Conservation (phyloP, 257 asterid genomes). For the Nicotiana benthamiana region DNA sequence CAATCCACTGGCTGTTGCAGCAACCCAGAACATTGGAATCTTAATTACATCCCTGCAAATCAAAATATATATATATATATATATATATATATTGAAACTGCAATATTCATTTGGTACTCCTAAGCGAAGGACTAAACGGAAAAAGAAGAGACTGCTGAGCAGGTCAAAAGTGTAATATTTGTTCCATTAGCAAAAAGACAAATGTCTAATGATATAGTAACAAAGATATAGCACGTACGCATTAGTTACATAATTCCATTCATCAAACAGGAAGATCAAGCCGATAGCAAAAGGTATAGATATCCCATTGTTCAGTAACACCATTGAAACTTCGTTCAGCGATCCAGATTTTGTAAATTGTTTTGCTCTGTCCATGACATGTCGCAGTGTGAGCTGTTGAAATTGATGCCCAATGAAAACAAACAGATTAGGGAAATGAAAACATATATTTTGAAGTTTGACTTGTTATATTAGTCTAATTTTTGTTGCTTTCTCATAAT, state of each 20-base stretch:
- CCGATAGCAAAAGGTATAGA: constrained; percentile 41
- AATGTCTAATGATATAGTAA: not conserved
- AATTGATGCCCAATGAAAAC: not conserved
- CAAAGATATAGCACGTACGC: constrained; percentile 18
- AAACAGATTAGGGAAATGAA: not conserved
- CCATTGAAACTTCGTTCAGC: constrained; percentile 47
- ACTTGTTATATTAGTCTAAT: not conserved
- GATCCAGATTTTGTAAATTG: constrained; percentile 41
- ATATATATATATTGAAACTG: not conserved
- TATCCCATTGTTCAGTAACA: constrained; percentile 35
- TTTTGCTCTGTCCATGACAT: constrained; percentile 48
- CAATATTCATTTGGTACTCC: not conserved
- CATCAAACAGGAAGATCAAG: constrained; percentile 34
- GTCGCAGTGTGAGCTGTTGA: constrained; percentile 39
- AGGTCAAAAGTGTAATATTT: not conserved
- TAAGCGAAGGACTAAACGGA: not conserved
- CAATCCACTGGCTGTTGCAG: constrained; percentile 44
- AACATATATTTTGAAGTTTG: not conserved
- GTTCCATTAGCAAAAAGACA: not conserved
- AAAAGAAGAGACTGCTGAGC: not conserved
- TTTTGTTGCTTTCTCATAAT: not conserved
- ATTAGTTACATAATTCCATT: constrained; percentile 33
- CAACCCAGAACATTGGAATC: constrained; percentile 39
- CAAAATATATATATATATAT: not conserved
- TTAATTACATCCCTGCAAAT: constrained; percentile 28